Base-by-base conservation (phyloP, 2,329 filamentous ascomycete genomes). In the Neoscytalidium dimidiatum region DNA sequence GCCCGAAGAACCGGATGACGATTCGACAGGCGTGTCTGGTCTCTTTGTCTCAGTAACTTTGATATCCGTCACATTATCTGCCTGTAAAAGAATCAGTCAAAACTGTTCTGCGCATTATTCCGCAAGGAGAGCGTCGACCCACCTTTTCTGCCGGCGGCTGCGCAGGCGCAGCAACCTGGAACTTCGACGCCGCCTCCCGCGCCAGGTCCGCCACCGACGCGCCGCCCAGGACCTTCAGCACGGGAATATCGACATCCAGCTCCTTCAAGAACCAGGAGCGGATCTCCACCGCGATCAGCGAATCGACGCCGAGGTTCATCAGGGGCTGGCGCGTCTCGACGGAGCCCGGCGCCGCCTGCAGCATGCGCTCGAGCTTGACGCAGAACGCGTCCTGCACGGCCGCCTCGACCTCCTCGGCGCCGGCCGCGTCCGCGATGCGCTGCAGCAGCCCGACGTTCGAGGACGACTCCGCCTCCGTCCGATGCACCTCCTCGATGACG, bases 221-320 rank as follows among this genome's bases (percentile, higher is more conserved):
- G 7, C 77, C 79, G 8, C 78, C 73, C 3, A 84, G 67, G 41
- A 85, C 74, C 64, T 81, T 81, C 3, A 85, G 71, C 1, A 84
- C 77, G 0, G 82, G 79, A 0, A 85, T 75, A 51, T 85, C 79
- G 0, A 79, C 70, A 0, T 79, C 66, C 0, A 84, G 51, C 41
- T 81, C 73, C 62, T 82, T 82, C n/a, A 79, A 43, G 65, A 85
- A 82, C 83, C 83, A 86, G 2, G 78, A 71, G 0, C 83, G 79
- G 2, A 81, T 58, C 23, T 79, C 76, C 1, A 80, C 78, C 0
- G 78, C 76, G 13, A 78, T 62, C 1, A 81, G 67, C 2, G 78
- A 80, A 66, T 80, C 79, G 13, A 77, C 64, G 0, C 78, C 74
- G 19, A 77, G 71, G 4, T 49, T 8, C 4, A 62, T 3, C 19